A percentile compares a stretch with the other conserved stretches of the same genome.
phyloP scores from a whole-genome alignment of 768 basidiomycete genomes.

The Termitomyces titanicus region DNA sequence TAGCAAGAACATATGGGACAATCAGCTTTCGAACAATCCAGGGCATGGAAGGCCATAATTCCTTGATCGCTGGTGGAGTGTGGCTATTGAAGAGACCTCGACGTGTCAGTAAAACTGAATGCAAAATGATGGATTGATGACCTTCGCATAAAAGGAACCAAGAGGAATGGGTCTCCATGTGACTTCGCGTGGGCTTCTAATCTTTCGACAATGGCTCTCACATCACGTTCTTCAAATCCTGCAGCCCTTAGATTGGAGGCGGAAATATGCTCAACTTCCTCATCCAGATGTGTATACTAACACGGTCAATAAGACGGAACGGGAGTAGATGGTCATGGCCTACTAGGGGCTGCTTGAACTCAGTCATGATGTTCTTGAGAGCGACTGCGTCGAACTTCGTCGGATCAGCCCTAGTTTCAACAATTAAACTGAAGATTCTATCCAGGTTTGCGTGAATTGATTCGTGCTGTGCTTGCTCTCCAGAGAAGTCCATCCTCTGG shows the following conservation, averaged over 20 bases:
- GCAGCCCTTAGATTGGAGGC: slow-evolving; percentile 25
- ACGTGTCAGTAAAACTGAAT: too few relatives aligned
- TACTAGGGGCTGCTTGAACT: slow-evolving; percentile 28
- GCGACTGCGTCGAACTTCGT: slow-evolving; percentile 26
- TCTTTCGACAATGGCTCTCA: slow-evolving; percentile 21
- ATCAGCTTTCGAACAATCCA: slow-evolving; percentile 34
- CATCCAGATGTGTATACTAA: slow-evolving; percentile 33
- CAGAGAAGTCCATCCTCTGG: slow-evolving; percentile 33
- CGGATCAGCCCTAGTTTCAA: slow-evolving; percentile 19
- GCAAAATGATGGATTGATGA: slow-evolving; percentile 7
- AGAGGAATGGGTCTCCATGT: slow-evolving; percentile 29
- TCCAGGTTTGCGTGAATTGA: slow-evolving; percentile 27
- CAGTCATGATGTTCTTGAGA: slow-evolving; percentile 25
- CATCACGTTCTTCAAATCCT: slow-evolving; percentile 24
- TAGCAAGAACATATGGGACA: slow-evolving; percentile 32
- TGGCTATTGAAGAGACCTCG: slow-evolving; percentile 22
- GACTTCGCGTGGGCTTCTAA: slow-evolving; percentile 28
- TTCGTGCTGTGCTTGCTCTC: slow-evolving; percentile 33
- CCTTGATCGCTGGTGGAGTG: slow-evolving; percentile 33
- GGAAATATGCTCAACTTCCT: slow-evolving; percentile 31
- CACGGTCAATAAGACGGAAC: not conserved
- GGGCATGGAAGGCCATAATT: slow-evolving; percentile 33
- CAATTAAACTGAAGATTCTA: slow-evolving; percentile 21
- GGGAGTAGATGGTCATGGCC: slow-evolving; percentile 1
- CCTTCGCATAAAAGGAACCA: slow-evolving; percentile 35